phyloP scores from a whole-genome alignment of 305 asterid species.

The Solanum hybrid region DNA sequence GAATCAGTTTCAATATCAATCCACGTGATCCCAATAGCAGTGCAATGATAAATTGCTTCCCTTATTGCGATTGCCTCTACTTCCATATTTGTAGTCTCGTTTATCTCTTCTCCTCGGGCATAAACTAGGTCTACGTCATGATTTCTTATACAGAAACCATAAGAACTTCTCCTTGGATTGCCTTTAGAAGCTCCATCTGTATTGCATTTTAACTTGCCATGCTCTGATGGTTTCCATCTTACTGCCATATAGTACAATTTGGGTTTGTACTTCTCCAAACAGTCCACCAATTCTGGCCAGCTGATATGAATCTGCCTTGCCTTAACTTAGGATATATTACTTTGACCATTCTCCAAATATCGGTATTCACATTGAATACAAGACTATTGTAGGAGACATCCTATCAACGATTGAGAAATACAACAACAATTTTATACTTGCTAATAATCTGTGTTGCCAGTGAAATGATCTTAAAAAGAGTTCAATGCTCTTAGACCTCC shows the following conservation, averaged over 20 bases:
- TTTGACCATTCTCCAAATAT: neutral
- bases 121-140: neutral
- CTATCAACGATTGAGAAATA: neutral
- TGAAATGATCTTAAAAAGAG: no score
- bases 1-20: no score
- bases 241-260: neutral
- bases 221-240: neutral
- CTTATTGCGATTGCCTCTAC: neutral
- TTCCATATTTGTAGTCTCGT: neutral
- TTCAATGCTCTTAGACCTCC: no score
- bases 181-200: neutral
- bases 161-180: neutral
- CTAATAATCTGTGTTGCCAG: no score
- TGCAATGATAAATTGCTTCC: neutral
- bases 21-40: no score
- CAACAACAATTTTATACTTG: no score
- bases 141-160: neutral
- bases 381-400: neutral
- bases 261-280: neutral
- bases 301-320: neutral
- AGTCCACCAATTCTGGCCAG: neutral
- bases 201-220: neutral
- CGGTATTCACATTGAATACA: neutral
- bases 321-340: neutral
- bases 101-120: neutral